A percentile compares a stretch with the other conserved stretches of the same genome.
Conservation (phyloP, 148 eudicot genomes). For the Vaccinium myrtillus region DNA sequence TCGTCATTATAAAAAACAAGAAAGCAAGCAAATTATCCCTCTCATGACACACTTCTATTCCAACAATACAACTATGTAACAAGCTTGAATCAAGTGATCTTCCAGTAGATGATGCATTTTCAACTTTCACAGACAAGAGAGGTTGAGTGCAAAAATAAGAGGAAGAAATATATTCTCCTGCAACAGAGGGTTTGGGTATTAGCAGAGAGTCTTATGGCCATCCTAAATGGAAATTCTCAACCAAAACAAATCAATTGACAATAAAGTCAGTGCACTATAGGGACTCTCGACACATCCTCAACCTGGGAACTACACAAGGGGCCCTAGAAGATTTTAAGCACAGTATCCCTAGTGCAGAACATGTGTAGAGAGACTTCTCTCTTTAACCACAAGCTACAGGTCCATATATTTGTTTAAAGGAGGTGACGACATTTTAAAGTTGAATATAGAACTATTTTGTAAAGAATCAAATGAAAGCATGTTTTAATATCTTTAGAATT, state of each 20-base stretch:
- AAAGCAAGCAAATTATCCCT: neutral
- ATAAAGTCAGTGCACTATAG: neutral
- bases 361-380: neutral
- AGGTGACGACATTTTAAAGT: neutral
- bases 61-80: neutral
- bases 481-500: neutral
- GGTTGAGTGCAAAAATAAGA: neutral
- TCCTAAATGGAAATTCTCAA: neutral
- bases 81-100: slow-evolving; percentile 4
- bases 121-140: neutral
- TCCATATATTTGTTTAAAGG: neutral
- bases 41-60: neutral
- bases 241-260: neutral
- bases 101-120: neutral
- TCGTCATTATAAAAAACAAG: neutral
- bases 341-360: neutral
- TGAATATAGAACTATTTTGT: neutral
- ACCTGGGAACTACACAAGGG: neutral
- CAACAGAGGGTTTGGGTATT: neutral
- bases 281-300: neutral
- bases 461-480: neutral
- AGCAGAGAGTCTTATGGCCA: neutral
- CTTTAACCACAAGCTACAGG: neutral
- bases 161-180: neutral
- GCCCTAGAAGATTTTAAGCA: neutral